Percentiles rank a stretch among this genome's conserved stretches.
These are phyloP conservation scores for Euphorbia pulcherrima DNA, from an alignment of 345 rosid genomes.

Conservation along the genomic window DNA sequence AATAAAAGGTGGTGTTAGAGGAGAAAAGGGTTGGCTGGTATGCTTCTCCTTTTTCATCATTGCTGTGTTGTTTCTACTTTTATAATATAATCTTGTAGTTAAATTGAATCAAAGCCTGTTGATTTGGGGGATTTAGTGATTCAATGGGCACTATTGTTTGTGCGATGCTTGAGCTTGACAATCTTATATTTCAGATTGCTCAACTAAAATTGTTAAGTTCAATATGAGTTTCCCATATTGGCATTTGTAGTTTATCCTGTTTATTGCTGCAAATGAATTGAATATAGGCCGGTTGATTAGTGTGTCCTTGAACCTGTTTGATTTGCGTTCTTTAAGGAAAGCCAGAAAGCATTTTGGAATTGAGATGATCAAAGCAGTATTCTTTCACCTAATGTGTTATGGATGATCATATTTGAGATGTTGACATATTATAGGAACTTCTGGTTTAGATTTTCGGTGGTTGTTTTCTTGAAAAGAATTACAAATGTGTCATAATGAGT, in stretches of 20 bases:
- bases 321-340: not conserved
- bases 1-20: slow-evolving; percentile 73
- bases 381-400: not conserved
- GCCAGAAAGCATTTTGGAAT: not conserved
- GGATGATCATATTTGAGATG: not conserved
- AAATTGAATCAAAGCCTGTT: not conserved
- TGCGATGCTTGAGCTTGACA: not conserved
- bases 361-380: not conserved
- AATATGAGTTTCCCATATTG: not conserved
- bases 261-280: not conserved
- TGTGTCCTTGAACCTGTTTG: not conserved
- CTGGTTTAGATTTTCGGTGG: not conserved
- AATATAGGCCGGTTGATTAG: not conserved
- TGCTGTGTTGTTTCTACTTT: not conserved
- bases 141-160: not conserved
- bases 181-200: not conserved
- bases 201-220: not conserved
- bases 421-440: not conserved
- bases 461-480: not conserved
- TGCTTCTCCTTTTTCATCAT: slow-evolving; percentile 26
- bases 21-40: slow-evolving; percentile 95
- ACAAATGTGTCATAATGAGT: not conserved
- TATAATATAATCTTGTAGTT: not conserved
- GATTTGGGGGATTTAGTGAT: not conserved
- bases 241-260: no score